Conservation (phyloP, 495 filamentous ascomycete species). For the Articulospora tetracladia region DNA sequence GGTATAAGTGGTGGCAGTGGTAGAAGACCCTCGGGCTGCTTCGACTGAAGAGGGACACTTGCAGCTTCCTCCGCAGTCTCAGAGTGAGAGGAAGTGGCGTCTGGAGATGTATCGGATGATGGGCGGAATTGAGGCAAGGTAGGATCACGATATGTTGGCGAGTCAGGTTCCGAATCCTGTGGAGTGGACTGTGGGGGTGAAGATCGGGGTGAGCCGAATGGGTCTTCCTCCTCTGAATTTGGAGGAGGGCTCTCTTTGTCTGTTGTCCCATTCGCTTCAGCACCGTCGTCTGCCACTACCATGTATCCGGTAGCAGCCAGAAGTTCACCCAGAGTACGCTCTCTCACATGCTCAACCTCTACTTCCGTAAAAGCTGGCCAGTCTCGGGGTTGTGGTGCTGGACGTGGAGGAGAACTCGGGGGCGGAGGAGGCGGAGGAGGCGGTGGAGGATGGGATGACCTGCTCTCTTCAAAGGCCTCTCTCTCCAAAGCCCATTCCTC, state of each 20-base stretch:
- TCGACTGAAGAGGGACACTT: too few species aligned
- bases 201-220: background rate
- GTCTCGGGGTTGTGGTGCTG: background rate
- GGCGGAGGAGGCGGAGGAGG: background rate
- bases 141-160: constrained; percentile 47
- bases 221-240: background rate
- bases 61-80: background rate
- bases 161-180: constrained; percentile 2
- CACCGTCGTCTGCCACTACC: background rate
- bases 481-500: constrained; percentile 14
- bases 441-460: background rate
- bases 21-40: too few species aligned
- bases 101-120: constrained; percentile 25
- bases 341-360: constrained; percentile 24
- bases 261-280: background rate
- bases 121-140: constrained; percentile 70
- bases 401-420: background rate
- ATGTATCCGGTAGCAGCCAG: constrained; percentile 16
- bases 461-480: background rate
- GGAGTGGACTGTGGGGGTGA: constrained; percentile 11
- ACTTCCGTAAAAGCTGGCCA: constrained; percentile 23
- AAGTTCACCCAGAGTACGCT: constrained; percentile 17
- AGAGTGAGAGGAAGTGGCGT: too few species aligned
- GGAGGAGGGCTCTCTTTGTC: background rate
- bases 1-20: background rate